These are phyloP conservation scores for Lactarius trivialis DNA, from an alignment of 768 basidiomycete species.

Conservation along the genomic window DNA sequence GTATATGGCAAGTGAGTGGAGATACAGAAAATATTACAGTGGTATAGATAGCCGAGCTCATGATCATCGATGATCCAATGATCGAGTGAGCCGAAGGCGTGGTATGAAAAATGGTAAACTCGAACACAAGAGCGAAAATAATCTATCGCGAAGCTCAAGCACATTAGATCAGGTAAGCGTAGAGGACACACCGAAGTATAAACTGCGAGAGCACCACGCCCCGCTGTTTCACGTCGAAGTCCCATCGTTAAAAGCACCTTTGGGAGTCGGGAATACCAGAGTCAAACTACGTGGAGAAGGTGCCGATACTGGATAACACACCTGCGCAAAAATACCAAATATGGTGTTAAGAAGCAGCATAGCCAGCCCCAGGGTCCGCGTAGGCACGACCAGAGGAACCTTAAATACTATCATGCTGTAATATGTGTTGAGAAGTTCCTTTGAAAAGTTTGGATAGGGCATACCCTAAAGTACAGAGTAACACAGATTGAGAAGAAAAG, in stretches of 20 bases:
- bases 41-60: slow-evolving; percentile 55
- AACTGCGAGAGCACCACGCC: slow-evolving; percentile 53
- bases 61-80: slow-evolving; percentile 58
- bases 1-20: neutral
- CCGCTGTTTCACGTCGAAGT: slow-evolving; percentile 57
- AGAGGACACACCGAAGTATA: slow-evolving; percentile 41
- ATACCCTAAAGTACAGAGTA: slow-evolving; percentile 32
- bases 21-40: slow-evolving; percentile 40
- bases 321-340: slow-evolving; percentile 46
- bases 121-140: slow-evolving; percentile 57
- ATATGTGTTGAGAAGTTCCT: neutral
- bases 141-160: slow-evolving; percentile 34
- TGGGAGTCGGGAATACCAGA: neutral
- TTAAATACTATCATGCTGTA: slow-evolving; percentile 39
- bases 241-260: slow-evolving; percentile 56
- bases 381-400: slow-evolving; percentile 41
- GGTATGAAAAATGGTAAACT: slow-evolving; percentile 57
- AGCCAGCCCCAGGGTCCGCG: slow-evolving; percentile 37
- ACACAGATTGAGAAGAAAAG: slow-evolving; percentile 54
- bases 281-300: neutral
- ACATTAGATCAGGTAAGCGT: neutral
- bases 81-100: slow-evolving; percentile 53
- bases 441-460: neutral
- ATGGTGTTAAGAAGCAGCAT: slow-evolving; percentile 43
- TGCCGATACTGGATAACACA: neutral